A percentile compares a stretch with the other conserved stretches of the same genome.
phyloP scores from a whole-genome alignment of 139 green algal genomes.

The Volvox reticuliferus region DNA sequence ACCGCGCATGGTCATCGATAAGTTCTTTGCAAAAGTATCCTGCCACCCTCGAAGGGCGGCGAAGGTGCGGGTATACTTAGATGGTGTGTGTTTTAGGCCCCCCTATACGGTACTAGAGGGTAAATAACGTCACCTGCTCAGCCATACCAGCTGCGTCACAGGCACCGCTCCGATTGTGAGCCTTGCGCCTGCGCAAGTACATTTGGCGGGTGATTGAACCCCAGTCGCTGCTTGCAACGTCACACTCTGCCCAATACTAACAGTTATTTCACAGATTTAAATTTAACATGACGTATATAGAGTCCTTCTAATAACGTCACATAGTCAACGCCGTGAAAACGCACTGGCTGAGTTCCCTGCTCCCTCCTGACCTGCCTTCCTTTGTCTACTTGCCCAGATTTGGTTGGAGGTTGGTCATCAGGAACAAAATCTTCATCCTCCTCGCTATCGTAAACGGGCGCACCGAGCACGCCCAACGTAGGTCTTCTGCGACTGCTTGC shows the following conservation, averaged over 20 bases:
- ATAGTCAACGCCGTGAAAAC: neutral
- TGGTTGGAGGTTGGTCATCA: neutral
- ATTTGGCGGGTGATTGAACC: neutral
- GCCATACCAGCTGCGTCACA: neutral
- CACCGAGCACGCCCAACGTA: neutral
- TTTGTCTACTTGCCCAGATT: neutral
- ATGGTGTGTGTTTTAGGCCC: neutral
- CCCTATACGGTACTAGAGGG: neutral
- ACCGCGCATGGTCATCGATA: neutral
- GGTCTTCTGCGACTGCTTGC: neutral
- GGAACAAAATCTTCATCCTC: slow-evolving; percentile 16
- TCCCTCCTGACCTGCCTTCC: neutral
- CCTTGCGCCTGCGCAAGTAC: neutral
- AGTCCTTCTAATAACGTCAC: neutral
- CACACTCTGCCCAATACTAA: neutral
- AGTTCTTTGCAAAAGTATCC: too few species aligned
- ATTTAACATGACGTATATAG: neutral
- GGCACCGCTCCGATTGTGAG: neutral
- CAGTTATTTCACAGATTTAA: neutral
- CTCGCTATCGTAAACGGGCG: slow-evolving; percentile 19
- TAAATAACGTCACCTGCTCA: neutral
- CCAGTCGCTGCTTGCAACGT: neutral
- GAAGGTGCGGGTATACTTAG: neutral
- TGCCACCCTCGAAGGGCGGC: too few species aligned
- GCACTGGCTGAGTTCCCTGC: neutral